Evolutionary conservation across 805 yeast species (phyloP).

Genomic region (Lipomyces chichibuensis): DNA sequence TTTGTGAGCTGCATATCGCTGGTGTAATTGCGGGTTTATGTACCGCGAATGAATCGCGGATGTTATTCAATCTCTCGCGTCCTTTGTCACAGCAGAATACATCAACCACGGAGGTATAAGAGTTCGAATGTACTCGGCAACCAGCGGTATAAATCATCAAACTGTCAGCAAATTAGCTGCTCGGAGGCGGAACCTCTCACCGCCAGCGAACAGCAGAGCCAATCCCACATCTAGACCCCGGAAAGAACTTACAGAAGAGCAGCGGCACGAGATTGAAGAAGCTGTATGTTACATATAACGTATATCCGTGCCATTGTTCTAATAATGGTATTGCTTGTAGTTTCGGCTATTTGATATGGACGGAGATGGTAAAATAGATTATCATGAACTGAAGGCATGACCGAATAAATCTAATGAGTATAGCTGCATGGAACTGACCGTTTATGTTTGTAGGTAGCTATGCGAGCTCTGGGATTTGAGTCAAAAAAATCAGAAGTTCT

Average conservation of each 20-base stretch:
- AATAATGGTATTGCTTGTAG: slow-evolving; percentile 30
- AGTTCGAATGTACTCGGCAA: slow-evolving; percentile 19
- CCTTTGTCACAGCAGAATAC: not conserved
- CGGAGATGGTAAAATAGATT: slow-evolving; percentile 84
- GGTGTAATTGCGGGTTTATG: not conserved
- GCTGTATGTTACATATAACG: slow-evolving; percentile 44
- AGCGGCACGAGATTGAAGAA: slow-evolving; percentile 67
- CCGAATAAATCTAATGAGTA: not conserved
- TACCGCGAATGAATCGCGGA: not conserved
- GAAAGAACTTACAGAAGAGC: slow-evolving; percentile 52
- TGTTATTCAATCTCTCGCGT: not conserved
- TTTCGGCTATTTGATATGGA: slow-evolving; percentile 90
- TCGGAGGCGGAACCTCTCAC: slow-evolving; percentile 27
- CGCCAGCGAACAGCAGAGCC: slow-evolving; percentile 10
- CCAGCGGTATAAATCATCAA: slow-evolving; percentile 19
- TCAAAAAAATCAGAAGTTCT: slow-evolving; percentile 76
- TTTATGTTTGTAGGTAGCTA: slow-evolving; percentile 59
- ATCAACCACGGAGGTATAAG: not conserved
- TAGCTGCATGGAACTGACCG: not conserved
- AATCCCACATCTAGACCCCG: slow-evolving; percentile 15
- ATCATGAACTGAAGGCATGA: slow-evolving; percentile 74
- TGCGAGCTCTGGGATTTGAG: slow-evolving; percentile 93
- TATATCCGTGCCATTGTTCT: not conserved
- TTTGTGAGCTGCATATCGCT: not conserved
- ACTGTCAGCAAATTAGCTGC: slow-evolving; percentile 18